Base-by-base conservation (phyloP, 2,329 filamentous ascomycete genomes). In the Chrysoporthe cubensis region DNA sequence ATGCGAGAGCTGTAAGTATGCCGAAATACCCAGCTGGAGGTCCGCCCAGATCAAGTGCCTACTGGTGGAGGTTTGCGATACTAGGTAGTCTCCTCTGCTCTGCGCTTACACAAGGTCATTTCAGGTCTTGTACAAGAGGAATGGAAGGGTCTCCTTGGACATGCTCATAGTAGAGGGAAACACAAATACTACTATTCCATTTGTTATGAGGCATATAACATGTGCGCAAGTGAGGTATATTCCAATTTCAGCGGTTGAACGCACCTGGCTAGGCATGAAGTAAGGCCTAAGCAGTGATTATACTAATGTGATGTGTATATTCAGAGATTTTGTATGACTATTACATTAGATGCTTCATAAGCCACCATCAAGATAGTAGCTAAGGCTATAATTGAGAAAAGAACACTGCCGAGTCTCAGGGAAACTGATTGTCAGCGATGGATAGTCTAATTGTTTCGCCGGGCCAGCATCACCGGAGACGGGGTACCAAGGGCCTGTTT, bases 291-390 rank as follows among this genome's bases (percentile, higher is more conserved):
- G 37, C 1, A 40, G 37, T 40, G 37, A 40, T 6, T 9, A 40
- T 40, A 9, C 9, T 9, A 9, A 40, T 40, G 37, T 40, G 37
- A 40, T 40, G 7, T n/a, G 16, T 21, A 48, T n/a, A 16, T 46
- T 46, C 4, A 4, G 18, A 44, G 44, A 14, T 46, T 46, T 4
- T 16, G 21, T 52, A 21, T 14, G 11, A 26, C 14, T 46, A 52
- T 13, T 26, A 54, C 13, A 54, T 13, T 2, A 13, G 3, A 40
- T n/a, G 16, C 43, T 8, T 6, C 48, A 68, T 3, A 18, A 42
- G 16, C 66, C 66, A 2, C 66, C 63, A 32, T 68, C 66, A 16
- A 68, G 58, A 44, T 68, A 68, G 48, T 68, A 68, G 1, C 21
- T 59, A 6, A 68, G 8, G 13, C 48, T 66, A n/a, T 68, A 68